Base-by-base conservation (phyloP, 345 rosid species). In the Salix udensis region DNA sequence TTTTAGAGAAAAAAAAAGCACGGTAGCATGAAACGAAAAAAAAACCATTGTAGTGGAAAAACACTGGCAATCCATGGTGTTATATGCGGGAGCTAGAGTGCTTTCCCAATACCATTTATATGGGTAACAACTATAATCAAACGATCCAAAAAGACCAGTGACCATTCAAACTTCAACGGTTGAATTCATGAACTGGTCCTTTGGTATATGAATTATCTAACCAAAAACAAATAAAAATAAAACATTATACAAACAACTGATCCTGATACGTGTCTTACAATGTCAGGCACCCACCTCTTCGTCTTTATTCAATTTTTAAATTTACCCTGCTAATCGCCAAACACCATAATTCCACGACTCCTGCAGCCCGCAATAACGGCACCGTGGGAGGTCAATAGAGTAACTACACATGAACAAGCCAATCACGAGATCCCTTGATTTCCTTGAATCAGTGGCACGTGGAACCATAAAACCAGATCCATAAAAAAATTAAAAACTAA, bases 261-360 rank as follows among this genome's bases (percentile, higher is more conserved):
- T 7, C 42, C 39, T 68, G 67, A 36, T 44, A 77, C 80, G 70
- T 48, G 80, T 62, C 75, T 23, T 65, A 52, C 62, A 64, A 24
- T 31, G 13, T 15, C 34, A 61, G 52, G 74, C 73, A 31, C 2
- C 48, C 48, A 2, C 50, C 16, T 46, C 61, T 58, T 31, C 14
- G 61, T 24, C 21, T 67, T 65, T 10, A 16, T 65, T 74, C 77
- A 46, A 74, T 65, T 74, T 74, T 66, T 71, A 50, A 65, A 50
- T n/a, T 60, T 60, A 11, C 73, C 78, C 66, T 50, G 7, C n/a
- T 6, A 53, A 39, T 39, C n/a, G 24, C 34, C 34, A 23, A 36
- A 15, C 71, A n/a, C 55, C 21, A 60, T 39, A 2, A 14, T 16
- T 60, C 1, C 65, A 31, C 53, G 74, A 1, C 15, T 7, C n/a